phyloP scores from a whole-genome alignment of 768 basidiomycete species.

The Leucosporidium yakuticum region DNA sequence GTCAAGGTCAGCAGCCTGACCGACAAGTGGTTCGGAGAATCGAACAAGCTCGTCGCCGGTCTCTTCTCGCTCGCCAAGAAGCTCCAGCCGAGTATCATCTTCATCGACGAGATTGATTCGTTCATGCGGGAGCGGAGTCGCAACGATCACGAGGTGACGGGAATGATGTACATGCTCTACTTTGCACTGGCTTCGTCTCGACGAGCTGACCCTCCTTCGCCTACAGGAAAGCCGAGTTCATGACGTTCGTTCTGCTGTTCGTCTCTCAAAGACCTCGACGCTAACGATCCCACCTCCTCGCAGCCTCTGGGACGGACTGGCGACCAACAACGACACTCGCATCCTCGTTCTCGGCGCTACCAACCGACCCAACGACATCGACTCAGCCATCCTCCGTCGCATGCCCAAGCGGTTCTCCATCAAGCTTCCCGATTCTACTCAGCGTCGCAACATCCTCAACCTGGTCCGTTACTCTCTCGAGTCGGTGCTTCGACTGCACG shows the following conservation, averaged over 20 bases:
- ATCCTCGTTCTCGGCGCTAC: slow-evolving; percentile 69
- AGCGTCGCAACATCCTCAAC: slow-evolving; percentile 74
- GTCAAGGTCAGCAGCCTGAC: slow-evolving; percentile 67
- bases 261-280: no score
- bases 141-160: slow-evolving; percentile 93
- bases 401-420: slow-evolving; percentile 96
- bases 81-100: slow-evolving; percentile 90
- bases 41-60: slow-evolving; percentile 82
- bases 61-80: slow-evolving; percentile 90
- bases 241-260: slow-evolving; percentile 40
- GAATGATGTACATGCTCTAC: slow-evolving; percentile 57
- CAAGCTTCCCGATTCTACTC: slow-evolving; percentile 66
- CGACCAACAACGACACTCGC: slow-evolving; percentile 53
- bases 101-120: slow-evolving; percentile 97
- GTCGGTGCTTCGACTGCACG: background rate
- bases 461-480: slow-evolving; percentile 52
- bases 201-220: background rate
- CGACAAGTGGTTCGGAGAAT: slow-evolving; percentile 60
- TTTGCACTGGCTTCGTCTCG: background rate
- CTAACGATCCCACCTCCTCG: background rate
- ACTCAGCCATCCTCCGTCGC: slow-evolving; percentile 72
- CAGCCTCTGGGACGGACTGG: slow-evolving; percentile 75
- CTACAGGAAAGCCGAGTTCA: slow-evolving; percentile 44
- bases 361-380: slow-evolving; percentile 88
- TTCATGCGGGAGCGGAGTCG: slow-evolving; percentile 80